A percentile compares a stretch with the other conserved stretches of the same genome.
Conservation (phyloP, 2,329 filamentous ascomycete genomes). For the Fusarium sp. region DNA sequence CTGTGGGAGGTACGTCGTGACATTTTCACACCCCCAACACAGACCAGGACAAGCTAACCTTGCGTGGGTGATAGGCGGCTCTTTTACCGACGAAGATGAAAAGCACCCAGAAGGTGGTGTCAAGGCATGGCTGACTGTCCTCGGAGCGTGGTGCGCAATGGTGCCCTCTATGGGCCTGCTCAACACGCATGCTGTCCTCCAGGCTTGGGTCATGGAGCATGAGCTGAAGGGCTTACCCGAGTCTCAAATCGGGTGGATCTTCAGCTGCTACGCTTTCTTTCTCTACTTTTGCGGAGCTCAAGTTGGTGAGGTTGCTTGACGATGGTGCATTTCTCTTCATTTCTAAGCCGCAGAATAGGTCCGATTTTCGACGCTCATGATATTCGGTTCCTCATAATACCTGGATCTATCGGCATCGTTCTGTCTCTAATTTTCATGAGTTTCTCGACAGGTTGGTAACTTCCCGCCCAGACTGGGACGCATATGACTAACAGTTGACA, state of each 20-base stretch:
- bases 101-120: slow-evolving; percentile 79
- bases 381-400: slow-evolving; percentile 70
- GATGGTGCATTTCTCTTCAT: too few species aligned
- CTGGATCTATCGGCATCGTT: slow-evolving; percentile 71
- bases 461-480: too few species aligned
- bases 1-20: too few species aligned
- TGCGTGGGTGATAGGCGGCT: too few species aligned
- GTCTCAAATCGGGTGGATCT: slow-evolving; percentile 80
- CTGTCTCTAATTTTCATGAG: slow-evolving; percentile 71
- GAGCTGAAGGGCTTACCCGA: slow-evolving; percentile 73
- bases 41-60: too few species aligned
- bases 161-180: slow-evolving; percentile 77
- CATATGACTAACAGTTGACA: slow-evolving; percentile 5
- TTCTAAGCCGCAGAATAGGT: neutral
- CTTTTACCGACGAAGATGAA: neutral
- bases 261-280: slow-evolving; percentile 79
- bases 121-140: slow-evolving; percentile 79
- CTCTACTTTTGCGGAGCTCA: slow-evolving; percentile 81
- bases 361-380: slow-evolving; percentile 81
- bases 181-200: slow-evolving; percentile 77
- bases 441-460: slow-evolving; percentile 64
- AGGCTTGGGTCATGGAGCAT: slow-evolving; percentile 76
- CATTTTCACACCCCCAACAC: too few species aligned
- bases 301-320: slow-evolving; percentile 59
- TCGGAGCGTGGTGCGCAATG: slow-evolving; percentile 78